Evolutionary conservation across 139 green algal species (phyloP).

Genomic region (Coelastrella sp.): DNA sequence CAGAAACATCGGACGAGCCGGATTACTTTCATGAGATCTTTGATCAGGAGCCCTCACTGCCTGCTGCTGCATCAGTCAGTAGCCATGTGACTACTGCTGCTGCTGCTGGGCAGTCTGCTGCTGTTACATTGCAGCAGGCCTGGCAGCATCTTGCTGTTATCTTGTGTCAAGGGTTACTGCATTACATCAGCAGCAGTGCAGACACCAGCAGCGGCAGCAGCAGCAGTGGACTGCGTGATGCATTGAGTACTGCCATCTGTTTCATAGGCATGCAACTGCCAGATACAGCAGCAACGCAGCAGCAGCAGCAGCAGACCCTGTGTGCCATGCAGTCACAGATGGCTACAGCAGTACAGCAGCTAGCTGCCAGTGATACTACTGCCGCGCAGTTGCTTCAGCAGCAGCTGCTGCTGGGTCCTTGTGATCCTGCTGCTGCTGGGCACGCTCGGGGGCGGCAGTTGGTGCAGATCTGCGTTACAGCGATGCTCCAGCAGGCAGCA

Average conservation of each 20-base stretch:
- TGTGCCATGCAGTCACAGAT: background rate
- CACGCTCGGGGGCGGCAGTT: background rate
- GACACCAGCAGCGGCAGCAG: constrained; percentile 20
- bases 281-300: background rate
- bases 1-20: background rate
- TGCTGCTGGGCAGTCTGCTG: background rate
- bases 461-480: background rate
- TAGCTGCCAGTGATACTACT: background rate
- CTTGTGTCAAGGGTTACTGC: background rate
- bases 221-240: background rate
- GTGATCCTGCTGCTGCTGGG: background rate
- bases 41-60: background rate
- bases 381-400: background rate
- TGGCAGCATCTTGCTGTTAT: background rate
- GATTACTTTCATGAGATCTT: constrained; percentile 35
- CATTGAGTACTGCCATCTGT: background rate
- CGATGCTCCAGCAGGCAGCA: constrained; percentile 10
- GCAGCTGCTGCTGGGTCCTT: background rate
- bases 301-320: background rate
- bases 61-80: background rate
- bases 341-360: background rate
- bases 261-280: background rate
- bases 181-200: background rate
- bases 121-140: background rate
- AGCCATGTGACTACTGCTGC: background rate